These are phyloP conservation scores for Rhizophora mangle DNA, from an alignment of 345 rosid genomes.

Conservation along the genomic window DNA sequence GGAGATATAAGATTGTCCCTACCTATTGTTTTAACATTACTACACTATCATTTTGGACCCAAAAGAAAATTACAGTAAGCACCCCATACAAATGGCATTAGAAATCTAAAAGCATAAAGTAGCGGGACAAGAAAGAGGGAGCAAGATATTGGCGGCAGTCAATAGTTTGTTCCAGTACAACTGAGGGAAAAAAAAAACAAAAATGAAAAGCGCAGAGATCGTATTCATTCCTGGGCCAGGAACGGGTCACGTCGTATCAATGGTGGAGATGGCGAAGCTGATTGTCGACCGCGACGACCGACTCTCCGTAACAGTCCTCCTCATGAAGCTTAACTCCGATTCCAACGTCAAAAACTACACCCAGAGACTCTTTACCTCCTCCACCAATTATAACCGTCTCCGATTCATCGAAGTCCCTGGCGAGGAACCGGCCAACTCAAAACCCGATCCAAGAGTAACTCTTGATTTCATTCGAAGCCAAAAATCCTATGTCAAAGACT, in stretches of 20 bases:
- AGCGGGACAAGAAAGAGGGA: no score
- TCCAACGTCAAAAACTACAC: background rate
- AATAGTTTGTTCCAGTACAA: background rate
- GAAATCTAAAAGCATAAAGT: no score
- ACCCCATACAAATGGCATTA: no score
- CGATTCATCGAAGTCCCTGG: background rate
- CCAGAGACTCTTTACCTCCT: background rate
- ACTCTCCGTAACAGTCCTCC: constrained; percentile 12
- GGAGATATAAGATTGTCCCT: no score
- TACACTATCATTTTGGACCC: no score
- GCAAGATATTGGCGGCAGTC: no score
- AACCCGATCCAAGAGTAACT: background rate
- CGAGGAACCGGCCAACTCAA: background rate
- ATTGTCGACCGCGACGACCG: background rate
- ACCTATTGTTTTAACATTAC: no score
- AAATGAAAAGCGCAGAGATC: background rate
- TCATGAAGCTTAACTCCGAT: background rate
- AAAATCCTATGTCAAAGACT: background rate
- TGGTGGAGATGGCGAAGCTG: constrained; percentile 1
- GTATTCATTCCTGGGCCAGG: constrained; percentile 11
- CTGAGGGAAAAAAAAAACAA: background rate
- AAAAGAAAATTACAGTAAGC: no score
- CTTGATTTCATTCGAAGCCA: background rate
- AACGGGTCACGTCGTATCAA: constrained; percentile 15
- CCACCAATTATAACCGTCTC: background rate